Base-by-base conservation (phyloP, 1,139 yeast species). In the Pichia sp. region DNA sequence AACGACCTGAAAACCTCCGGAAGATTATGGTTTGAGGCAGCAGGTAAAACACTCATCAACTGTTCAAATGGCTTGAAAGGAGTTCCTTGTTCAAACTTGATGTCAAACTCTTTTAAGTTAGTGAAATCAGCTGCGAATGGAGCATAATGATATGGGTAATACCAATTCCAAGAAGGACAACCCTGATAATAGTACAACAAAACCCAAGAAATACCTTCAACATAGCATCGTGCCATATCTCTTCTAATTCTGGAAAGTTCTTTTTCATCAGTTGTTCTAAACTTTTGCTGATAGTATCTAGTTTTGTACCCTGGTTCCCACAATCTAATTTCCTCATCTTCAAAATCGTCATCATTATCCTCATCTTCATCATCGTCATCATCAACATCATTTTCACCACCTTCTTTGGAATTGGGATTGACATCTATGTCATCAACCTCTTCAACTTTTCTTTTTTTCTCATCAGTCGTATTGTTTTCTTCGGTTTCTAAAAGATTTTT, bases 131-230 rank as follows among this genome's bases (percentile, higher is more conserved):
- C 72, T 0, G 97, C 97, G 69, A 91, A 88, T 17, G 99, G 99
- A 0, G 98, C 97, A 64, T 93, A 93, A 60, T 93, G 98, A 59
- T 81, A 91, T 0, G 97, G 98, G 55, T 82, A 93, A 61, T 77
- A 93, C 98, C 98, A 93, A 43, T 81, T 83, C 99, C 99, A 93
- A 0, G 97, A 89, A 0, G 96, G 95, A 64, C 97, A 91, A 4
- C 96, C 97, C 64, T 91, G 98, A 60, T 85, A 91, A 63, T 93
- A 93, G 61, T 93, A 93, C 42, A 84, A 64, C 47, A 91, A 68
- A 1, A 83, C 96, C 99, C 99, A 93, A 15, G 95, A 79, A 6
- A 91, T 83, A 46, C 99, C 99, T 61, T 91, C 96, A 44, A 93
- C 73, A 58, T 93, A 93, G 44, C 79, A 74, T 39, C 68, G 68